These are phyloP conservation scores for Macaranga tanarius DNA, from an alignment of 441 rosid genomes.

Conservation along the genomic window DNA sequence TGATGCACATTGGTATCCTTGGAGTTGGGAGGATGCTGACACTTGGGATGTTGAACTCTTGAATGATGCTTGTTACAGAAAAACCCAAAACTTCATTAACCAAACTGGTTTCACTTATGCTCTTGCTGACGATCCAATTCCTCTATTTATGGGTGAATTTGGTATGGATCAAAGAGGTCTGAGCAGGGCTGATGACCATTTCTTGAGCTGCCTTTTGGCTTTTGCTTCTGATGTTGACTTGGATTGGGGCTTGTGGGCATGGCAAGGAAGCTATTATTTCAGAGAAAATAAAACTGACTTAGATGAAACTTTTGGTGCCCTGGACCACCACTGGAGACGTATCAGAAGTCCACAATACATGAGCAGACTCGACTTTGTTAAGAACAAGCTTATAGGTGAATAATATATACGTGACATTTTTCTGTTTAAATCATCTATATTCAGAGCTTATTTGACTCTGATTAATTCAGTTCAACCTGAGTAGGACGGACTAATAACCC, in stretches of 20 bases:
- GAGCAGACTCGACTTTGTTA: slow-evolving; percentile 25
- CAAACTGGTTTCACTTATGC: slow-evolving; percentile 19
- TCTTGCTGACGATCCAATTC: slow-evolving; percentile 9
- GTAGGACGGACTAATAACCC: too few species aligned
- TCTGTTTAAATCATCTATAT: too few species aligned
- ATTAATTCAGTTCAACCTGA: too few species aligned
- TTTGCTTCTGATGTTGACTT: slow-evolving; percentile 23
- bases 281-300: slow-evolving; percentile 9
- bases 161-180: slow-evolving; percentile 27
- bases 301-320: slow-evolving; percentile 28
- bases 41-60: slow-evolving; percentile 20
- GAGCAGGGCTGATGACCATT: slow-evolving; percentile 22
- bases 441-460: too few species aligned
- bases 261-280: slow-evolving; percentile 36
- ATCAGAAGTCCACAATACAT: slow-evolving; percentile 16
- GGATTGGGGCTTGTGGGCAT: slow-evolving; percentile 37
- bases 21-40: slow-evolving; percentile 1
- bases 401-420: too few species aligned
- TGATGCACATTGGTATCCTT: slow-evolving; percentile 36
- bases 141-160: slow-evolving; percentile 33
- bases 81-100: slow-evolving; percentile 5
- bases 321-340: slow-evolving; percentile 25
- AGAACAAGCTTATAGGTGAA: slow-evolving; percentile 17
- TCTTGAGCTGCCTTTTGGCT: slow-evolving; percentile 29
- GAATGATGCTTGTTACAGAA: slow-evolving; percentile 21